These are phyloP conservation scores for Eragrostis curvula DNA, from an alignment of 176 grass and related monocot species.

Conservation along the genomic window DNA sequence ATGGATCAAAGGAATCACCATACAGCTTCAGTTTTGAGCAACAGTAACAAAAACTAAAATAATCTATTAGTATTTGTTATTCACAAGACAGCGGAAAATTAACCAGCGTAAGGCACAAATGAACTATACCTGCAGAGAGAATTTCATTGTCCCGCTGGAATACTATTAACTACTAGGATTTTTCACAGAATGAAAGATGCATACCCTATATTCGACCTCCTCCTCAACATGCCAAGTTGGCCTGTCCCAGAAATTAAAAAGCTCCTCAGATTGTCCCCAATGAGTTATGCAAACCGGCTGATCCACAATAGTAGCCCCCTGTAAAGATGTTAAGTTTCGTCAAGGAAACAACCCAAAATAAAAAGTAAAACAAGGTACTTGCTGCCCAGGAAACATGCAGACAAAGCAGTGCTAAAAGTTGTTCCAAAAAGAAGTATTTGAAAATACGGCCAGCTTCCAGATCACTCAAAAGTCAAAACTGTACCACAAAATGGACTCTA, in stretches of 20 bases:
- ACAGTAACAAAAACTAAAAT: not conserved
- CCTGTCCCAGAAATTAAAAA: constrained; percentile 75
- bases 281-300: constrained; percentile 86
- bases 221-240: constrained; percentile 68
- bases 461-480: constrained; percentile 9
- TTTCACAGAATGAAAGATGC: constrained; percentile 10
- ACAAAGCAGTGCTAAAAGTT: constrained; percentile 16
- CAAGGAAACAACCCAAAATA: not conserved
- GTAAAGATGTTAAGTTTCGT: not conserved
- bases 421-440: constrained; percentile 1
- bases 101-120: not conserved
- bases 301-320: constrained; percentile 98
- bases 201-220: constrained; percentile 68
- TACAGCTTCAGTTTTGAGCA: not conserved
- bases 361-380: not conserved
- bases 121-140: not conserved
- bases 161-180: not conserved
- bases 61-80: not conserved
- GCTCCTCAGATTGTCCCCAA: constrained; percentile 74
- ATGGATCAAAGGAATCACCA: not conserved
- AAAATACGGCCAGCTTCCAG: not conserved
- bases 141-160: not conserved
- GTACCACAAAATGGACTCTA: not conserved
- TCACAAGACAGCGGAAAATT: not conserved
- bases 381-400: not conserved